Base-by-base conservation (phyloP, 441 rosid genomes). In the Syzygium syzygioides region DNA sequence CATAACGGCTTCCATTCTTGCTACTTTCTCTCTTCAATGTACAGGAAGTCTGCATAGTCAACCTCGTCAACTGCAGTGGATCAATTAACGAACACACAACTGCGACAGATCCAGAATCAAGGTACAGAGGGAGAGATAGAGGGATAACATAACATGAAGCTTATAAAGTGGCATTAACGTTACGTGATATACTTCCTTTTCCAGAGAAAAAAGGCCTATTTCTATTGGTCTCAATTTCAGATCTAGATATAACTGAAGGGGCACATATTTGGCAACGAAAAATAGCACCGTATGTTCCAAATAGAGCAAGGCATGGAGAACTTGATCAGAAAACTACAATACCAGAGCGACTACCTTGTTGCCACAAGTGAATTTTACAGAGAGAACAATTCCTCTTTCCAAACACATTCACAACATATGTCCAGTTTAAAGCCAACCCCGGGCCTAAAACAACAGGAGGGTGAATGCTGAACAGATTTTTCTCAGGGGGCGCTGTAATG, bases 361-460 rank as follows among this genome's bases (percentile, higher is more conserved):
- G 92, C 92, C 91, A 90, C 89, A 23, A 89, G 89, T 87, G 52
- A 87, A 94, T 92, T 92, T 90, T 92, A 92, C 94, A 93, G 87
- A 80, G 91, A 88, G 60, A 87, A 88, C 91, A 88, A 86, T 55
- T 87, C 88, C 90, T 92, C 89, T 90, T 92, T 91, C 93, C 90
- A 93, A 89, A 94, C 92, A 91, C 45, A 91, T 88, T 87, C 87
- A 88, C 71, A 89, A 87, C 91, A 90, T 91, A 91, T 90, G 86
- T 79, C 88, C 92, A 88, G 53, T 90, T 86, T 68, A 88, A 92
- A 88, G 56, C 88, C 90, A 3, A 90, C 89, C 57, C 59, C 37
- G 28, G 89, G 55, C 56, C 86, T 86, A 84, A 89, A 85, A 55
- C 87, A 87, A 89, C 89, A 90, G 84, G 86, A 76, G 83, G n/a